Conservation (phyloP, 345 rosid genomes). For the Eucalyptus erythrocorys region DNA sequence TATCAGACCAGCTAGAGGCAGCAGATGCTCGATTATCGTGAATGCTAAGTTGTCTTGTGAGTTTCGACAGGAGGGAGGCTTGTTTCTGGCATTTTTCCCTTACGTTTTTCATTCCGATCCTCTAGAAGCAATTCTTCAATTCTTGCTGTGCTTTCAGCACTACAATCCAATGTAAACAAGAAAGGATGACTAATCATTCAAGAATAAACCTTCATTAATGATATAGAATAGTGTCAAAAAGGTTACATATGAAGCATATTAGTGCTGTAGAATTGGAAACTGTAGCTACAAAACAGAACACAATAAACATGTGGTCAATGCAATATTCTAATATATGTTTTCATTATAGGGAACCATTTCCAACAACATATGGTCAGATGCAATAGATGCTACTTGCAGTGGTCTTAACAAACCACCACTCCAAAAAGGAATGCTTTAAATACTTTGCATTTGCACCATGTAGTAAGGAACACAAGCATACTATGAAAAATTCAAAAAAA, state of each 20-base stretch:
- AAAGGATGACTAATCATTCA: background rate
- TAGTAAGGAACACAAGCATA: background rate
- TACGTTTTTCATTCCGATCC: conserved; percentile 72
- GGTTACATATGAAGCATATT: background rate
- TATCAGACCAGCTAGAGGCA: conserved; percentile 68
- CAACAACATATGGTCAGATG: background rate
- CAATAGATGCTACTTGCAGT: background rate
- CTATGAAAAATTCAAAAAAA: background rate
- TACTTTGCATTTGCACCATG: background rate
- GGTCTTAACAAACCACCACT: background rate
- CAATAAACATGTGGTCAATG: background rate
- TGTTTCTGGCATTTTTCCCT: conserved; percentile 81
- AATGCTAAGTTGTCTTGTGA: conserved; percentile 73
- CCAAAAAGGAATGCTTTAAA: background rate
- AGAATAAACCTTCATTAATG: background rate
- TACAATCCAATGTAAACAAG: conserved; percentile 1
- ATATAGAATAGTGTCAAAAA: background rate
- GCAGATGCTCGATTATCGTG: conserved; percentile 87
- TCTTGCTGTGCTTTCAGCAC: conserved; percentile 61
- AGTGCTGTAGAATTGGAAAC: background rate
- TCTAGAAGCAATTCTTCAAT: conserved; percentile 89
- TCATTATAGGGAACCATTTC: background rate
- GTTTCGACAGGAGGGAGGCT: conserved; percentile 71
- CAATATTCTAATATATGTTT: background rate
- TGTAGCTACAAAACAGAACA: background rate